phyloP scores from a whole-genome alignment of 176 grass and related monocot species.

The Eragrostis nindensis region DNA sequence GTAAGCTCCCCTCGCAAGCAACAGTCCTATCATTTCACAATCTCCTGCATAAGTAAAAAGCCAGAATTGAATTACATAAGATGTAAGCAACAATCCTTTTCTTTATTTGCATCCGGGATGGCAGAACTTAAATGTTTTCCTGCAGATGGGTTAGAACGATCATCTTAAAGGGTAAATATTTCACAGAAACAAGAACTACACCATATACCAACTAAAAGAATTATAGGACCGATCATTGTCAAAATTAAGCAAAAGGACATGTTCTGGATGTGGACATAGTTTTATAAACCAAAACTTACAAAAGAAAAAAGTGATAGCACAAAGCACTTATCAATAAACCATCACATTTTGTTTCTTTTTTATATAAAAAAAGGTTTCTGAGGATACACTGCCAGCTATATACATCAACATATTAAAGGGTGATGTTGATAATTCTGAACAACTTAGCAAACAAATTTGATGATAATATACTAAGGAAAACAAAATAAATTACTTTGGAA shows the following conservation, averaged over 20 bases:
- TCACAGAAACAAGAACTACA: neutral
- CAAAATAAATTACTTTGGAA: neutral
- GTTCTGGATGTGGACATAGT: neutral
- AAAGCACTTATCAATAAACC: neutral
- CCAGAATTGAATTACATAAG: neutral
- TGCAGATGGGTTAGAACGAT: neutral
- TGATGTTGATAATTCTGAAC: neutral
- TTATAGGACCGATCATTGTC: neutral
- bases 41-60: slow-evolving; percentile 12
- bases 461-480: neutral
- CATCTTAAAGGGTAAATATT: neutral
- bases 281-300: neutral
- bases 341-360: neutral
- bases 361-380: neutral
- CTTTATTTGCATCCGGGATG: slow-evolving; percentile 9
- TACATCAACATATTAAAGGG: neutral
- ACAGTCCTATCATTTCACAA: slow-evolving; percentile 20
- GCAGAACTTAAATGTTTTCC: neutral
- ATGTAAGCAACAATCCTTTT: neutral
- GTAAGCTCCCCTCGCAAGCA: slow-evolving; percentile 34
- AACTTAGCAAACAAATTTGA: neutral
- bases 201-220: neutral
- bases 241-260: neutral
- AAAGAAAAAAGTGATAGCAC: neutral
- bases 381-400: neutral